phyloP scores from a whole-genome alignment of 768 basidiomycete species.

The Kwoniella heveanensis region DNA sequence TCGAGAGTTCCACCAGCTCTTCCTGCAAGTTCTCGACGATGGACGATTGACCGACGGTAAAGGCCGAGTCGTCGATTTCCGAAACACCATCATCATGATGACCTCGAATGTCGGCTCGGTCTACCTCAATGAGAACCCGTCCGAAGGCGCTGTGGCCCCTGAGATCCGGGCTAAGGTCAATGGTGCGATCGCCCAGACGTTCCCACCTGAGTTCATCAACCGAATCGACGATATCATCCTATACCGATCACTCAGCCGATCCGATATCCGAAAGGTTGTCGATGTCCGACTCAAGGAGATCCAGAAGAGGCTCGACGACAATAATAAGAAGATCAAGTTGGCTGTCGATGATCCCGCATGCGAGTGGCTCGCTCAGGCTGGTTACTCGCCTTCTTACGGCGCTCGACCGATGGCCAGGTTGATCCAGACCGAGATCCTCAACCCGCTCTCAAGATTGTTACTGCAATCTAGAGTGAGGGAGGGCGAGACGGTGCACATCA shows the following conservation, averaged over 20 bases:
- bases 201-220: slow-evolving; percentile 59
- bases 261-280: slow-evolving; percentile 80
- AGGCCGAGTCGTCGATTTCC: slow-evolving; percentile 57
- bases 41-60: slow-evolving; percentile 58
- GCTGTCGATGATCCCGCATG: slow-evolving; percentile 76
- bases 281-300: slow-evolving; percentile 84
- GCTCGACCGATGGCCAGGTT: slow-evolving; percentile 88
- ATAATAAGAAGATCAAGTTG: slow-evolving; percentile 72
- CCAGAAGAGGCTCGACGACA: slow-evolving; percentile 72
- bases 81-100: slow-evolving; percentile 58
- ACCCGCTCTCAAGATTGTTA: slow-evolving; percentile 82
- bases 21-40: slow-evolving; percentile 59
- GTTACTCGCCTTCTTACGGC: slow-evolving; percentile 68
- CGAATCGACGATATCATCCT: slow-evolving; percentile 57
- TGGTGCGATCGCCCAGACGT: slow-evolving; percentile 55
- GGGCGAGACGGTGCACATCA: slow-evolving; percentile 72
- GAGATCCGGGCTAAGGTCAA: slow-evolving; percentile 54
- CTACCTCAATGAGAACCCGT: slow-evolving; percentile 57
- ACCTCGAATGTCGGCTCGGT: slow-evolving; percentile 57
- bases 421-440: slow-evolving; percentile 88
- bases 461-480: slow-evolving; percentile 81
- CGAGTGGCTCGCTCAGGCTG: slow-evolving; percentile 56
- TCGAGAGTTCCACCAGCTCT: slow-evolving; percentile 57
- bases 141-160: slow-evolving; percentile 54
- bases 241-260: slow-evolving; percentile 76